Conservation (phyloP, 2,329 filamentous ascomycete species). For the Aspergillus sp. region DNA sequence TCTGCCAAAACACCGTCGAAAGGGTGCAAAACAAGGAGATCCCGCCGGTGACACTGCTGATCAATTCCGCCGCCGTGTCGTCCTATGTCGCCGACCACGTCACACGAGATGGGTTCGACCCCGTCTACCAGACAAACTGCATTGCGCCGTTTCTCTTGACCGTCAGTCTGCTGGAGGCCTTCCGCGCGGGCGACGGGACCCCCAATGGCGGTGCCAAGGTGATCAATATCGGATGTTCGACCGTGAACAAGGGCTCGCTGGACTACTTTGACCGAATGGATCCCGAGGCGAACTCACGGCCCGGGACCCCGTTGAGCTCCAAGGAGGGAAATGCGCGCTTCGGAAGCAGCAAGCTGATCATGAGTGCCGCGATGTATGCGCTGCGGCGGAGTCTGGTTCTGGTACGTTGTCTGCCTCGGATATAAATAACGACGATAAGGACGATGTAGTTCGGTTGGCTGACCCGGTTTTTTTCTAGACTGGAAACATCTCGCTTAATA, state of each 20-base stretch:
- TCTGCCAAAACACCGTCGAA: slow-evolving; percentile 31
- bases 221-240: slow-evolving; percentile 36
- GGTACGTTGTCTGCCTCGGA: slow-evolving; percentile 22
- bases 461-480: slow-evolving; percentile 18
- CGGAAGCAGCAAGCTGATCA: slow-evolving; percentile 36
- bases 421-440: too few species aligned
- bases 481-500: slow-evolving; percentile 34
- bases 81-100: slow-evolving; percentile 32
- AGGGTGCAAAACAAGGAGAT: slow-evolving; percentile 33
- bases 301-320: slow-evolving; percentile 26
- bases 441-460: too few species aligned
- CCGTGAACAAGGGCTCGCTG: slow-evolving; percentile 29
- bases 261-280: slow-evolving; percentile 32
- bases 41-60: slow-evolving; percentile 32
- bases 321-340: slow-evolving; percentile 32
- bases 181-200: slow-evolving; percentile 32
- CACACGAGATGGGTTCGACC: slow-evolving; percentile 34
- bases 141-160: slow-evolving; percentile 37
- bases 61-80: slow-evolving; percentile 33
- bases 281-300: slow-evolving; percentile 13
- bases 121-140: slow-evolving; percentile 38
- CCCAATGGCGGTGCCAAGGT: slow-evolving; percentile 32
- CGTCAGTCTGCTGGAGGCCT: slow-evolving; percentile 34
- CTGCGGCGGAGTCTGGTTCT: slow-evolving; percentile 34
- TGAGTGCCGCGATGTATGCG: slow-evolving; percentile 36